Conservation (phyloP, 805 yeast genomes). For the Saccharomycopsis sp. region DNA sequence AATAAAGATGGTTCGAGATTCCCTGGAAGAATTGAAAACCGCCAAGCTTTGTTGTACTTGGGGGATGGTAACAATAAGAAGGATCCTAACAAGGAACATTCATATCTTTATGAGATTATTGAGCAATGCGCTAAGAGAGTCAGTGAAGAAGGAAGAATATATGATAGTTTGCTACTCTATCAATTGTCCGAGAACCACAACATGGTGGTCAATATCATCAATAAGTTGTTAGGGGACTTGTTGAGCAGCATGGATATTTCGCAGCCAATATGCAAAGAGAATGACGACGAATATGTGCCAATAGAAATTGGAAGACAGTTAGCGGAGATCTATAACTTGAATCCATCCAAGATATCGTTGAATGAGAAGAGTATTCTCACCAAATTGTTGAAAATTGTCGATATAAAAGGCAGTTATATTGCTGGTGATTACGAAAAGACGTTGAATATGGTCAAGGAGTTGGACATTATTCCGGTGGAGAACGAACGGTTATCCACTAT, state of each 20-base stretch:
- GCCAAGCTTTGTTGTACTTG: slow-evolving; percentile 59
- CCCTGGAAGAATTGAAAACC: slow-evolving; percentile 79
- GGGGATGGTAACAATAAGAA: not conserved
- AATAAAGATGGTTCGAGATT: slow-evolving; percentile 66
- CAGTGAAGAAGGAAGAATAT: slow-evolving; percentile 83
- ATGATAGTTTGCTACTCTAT: slow-evolving; percentile 79
- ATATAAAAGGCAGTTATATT: slow-evolving; percentile 56
- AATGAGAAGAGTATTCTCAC: slow-evolving; percentile 60
- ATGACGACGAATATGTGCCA: slow-evolving; percentile 34
- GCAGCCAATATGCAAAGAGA: slow-evolving; percentile 34
- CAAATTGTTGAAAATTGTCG: slow-evolving; percentile 57
- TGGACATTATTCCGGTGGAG: slow-evolving; percentile 62
- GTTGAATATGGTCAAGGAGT: slow-evolving; percentile 45
- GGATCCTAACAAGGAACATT: slow-evolving; percentile 40
- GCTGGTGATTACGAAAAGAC: slow-evolving; percentile 53
- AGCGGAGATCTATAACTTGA: slow-evolving; percentile 45
- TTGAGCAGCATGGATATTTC: slow-evolving; percentile 66
- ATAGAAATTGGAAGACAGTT: slow-evolving; percentile 34
- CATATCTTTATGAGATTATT: slow-evolving; percentile 63
- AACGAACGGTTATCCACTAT: slow-evolving; percentile 47
- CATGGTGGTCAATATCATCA: slow-evolving; percentile 68
- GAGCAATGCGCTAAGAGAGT: slow-evolving; percentile 82
- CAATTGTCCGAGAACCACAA: slow-evolving; percentile 86
- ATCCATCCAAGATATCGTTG: slow-evolving; percentile 41
- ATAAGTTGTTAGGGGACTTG: slow-evolving; percentile 71